A percentile compares a stretch with the other conserved stretches of the same genome.
Conservation (phyloP, 1,139 yeast species). For the Saccharomycopsis phalli region DNA sequence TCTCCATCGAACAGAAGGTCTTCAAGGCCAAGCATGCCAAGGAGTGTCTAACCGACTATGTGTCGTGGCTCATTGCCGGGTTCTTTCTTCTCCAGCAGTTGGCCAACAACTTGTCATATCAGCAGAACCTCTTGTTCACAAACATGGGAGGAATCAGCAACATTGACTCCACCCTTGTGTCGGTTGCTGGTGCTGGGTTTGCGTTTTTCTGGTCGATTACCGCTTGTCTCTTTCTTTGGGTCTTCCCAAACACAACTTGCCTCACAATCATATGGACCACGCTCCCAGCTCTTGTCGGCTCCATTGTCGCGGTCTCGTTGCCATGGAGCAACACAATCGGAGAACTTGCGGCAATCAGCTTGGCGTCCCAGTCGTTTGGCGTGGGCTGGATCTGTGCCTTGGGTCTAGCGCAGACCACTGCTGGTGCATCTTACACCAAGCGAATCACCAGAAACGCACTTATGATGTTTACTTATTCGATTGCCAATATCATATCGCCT, state of each 20-base stretch:
- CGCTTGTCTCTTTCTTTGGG: slow-evolving; percentile 27
- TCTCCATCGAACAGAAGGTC: slow-evolving; percentile 37
- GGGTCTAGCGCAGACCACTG: slow-evolving; percentile 31
- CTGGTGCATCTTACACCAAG: slow-evolving; percentile 33
- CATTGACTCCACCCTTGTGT: slow-evolving; percentile 41
- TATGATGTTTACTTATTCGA: slow-evolving; percentile 32
- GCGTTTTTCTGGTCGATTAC: slow-evolving; percentile 30
- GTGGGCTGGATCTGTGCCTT: slow-evolving; percentile 36
- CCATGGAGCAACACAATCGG: slow-evolving; percentile 36
- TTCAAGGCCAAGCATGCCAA: slow-evolving; percentile 36
- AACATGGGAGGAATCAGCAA: slow-evolving; percentile 35
- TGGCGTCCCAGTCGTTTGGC: slow-evolving; percentile 35
- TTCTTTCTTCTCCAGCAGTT: slow-evolving; percentile 36
- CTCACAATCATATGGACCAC: slow-evolving; percentile 33
- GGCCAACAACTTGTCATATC: slow-evolving; percentile 41
- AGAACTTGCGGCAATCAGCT: slow-evolving; percentile 33
- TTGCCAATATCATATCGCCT: slow-evolving; percentile 38
- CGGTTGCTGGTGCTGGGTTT: slow-evolving; percentile 44
- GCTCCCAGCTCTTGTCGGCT: slow-evolving; percentile 36
- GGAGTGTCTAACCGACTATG: slow-evolving; percentile 39
- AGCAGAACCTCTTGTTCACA: slow-evolving; percentile 36
- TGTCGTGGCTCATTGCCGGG: slow-evolving; percentile 37
- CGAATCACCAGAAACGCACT: slow-evolving; percentile 33
- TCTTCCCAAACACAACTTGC: slow-evolving; percentile 27
- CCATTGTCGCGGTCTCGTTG: slow-evolving; percentile 36